Evolutionary conservation across 225 moss, liverwort and hornwort genomes (phyloP), one percentile per base, ranked within the genome.

Genomic region (Takakia lepidozioides): DNA sequence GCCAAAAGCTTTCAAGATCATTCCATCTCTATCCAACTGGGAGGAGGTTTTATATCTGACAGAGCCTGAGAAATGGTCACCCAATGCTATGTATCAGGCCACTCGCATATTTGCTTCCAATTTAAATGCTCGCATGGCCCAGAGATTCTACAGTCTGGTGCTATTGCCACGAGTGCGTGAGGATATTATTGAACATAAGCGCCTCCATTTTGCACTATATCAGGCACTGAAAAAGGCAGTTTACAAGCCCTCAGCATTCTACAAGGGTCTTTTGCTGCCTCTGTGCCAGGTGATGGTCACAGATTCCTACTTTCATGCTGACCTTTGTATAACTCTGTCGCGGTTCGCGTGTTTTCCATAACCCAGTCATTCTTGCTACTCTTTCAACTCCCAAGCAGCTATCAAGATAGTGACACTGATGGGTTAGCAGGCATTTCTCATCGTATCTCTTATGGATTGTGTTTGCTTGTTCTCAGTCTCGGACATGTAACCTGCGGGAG

Each of bases 31-130:
- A 23, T 82, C 80, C 46, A 91, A 98, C 52, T 98, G 98, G 91
- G 91, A 98, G 64, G 98, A 98, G 59, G 70, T 87, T 37, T 61
- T 98, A 15, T 85, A 83, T 20, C 55, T 91, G 1, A 98, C 91
- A 1, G 87, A 87, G 52, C 98, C 98, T 53, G 91, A 88, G 60
- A 83, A 81, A 37, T 98, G 98, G 87, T 85, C 98, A 50, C 71
- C 87, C 1, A 87, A 91, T 66, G 98, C 98, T 7, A 87, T 98
- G 83, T 91, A 85, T 59, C 87, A 98, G 64, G 98, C 98, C 28
- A 98, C 98, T 62, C 78, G 98, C 9, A 74, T 91, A 34, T 98
- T 98, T 55, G 98, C 98, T 23, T 98, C 91, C 2, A 98, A 98
- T 55, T 56, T 91, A 62, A 91, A 98, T 70, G 77, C 91, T 16